phyloP scores from a whole-genome alignment of 495 filamentous ascomycete genomes.

The Penicillium waksmanii region DNA sequence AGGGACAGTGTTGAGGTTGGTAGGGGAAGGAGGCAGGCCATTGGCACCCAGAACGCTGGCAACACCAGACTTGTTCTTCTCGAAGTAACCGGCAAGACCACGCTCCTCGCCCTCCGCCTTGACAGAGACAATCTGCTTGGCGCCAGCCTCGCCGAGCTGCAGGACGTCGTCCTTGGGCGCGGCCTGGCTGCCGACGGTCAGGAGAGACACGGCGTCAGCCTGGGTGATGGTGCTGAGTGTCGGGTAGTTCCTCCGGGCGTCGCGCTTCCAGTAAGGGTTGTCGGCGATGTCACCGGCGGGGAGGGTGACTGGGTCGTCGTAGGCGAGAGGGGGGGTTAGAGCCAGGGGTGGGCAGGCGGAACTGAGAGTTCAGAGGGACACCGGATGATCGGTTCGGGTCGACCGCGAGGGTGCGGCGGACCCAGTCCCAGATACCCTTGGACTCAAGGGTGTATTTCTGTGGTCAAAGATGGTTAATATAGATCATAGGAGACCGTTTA shows the following conservation, averaged over 20 bases:
- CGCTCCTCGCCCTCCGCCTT: constrained; percentile 74
- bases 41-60: constrained; percentile 69
- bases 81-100: constrained; percentile 70
- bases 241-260: constrained; percentile 85
- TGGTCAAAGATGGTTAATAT: not conserved
- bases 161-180: constrained; percentile 74
- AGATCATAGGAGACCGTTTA: not conserved
- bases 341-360: constrained; percentile 86
- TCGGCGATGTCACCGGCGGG: constrained; percentile 96
- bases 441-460: constrained; percentile 99
- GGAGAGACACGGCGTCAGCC: constrained; percentile 80
- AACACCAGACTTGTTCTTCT: constrained; percentile 66
- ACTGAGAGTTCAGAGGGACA: constrained; percentile 90
- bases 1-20: constrained; percentile 53
- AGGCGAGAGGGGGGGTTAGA: constrained; percentile 69
- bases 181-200: constrained; percentile 83
- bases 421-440: constrained; percentile 81
- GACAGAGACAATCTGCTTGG: constrained; percentile 78
- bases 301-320: constrained; percentile 87
- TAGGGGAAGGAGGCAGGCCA: constrained; percentile 83
- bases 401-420: constrained; percentile 77
- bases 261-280: constrained; percentile 98
- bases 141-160: constrained; percentile 80
- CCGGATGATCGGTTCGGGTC: constrained; percentile 90
- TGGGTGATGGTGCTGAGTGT: constrained; percentile 77